Evolutionary conservation across 306 rosid genomes (phyloP).

Genomic region (Clitoria ternatea): DNA sequence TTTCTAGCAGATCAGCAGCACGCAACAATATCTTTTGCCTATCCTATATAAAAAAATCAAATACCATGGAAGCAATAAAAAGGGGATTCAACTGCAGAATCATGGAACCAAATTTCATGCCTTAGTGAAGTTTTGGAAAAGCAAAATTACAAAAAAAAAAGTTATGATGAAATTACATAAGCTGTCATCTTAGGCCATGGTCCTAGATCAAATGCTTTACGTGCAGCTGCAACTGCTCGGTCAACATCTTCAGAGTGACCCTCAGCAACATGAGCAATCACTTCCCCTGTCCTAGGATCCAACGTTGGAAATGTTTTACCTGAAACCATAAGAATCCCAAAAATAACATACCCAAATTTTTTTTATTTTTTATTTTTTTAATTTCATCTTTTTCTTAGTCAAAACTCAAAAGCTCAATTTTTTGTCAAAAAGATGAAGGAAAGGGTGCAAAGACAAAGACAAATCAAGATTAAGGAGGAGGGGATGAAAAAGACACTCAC

Average conservation of each 20-base stretch:
- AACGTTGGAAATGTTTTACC: slow-evolving; percentile 75
- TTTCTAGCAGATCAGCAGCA: slow-evolving; percentile 78
- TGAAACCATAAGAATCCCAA: slow-evolving; percentile 31
- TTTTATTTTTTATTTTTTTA: not conserved
- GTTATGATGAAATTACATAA: slow-evolving; percentile 48
- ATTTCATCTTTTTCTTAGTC: not conserved
- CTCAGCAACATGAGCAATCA: slow-evolving; percentile 83
- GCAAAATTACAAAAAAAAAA: not conserved
- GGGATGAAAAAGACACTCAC: slow-evolving; percentile 26
- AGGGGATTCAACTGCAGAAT: not conserved
- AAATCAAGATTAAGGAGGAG: not conserved
- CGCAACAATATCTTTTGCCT: slow-evolving; percentile 60
- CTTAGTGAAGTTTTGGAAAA: not conserved
- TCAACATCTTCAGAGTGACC: slow-evolving; percentile 76
- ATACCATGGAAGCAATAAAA: not conserved
- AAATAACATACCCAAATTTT: not conserved
- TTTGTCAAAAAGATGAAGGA: not conserved
- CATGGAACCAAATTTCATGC: not conserved
- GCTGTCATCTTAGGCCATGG: slow-evolving; percentile 96
- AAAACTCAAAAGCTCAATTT: not conserved
- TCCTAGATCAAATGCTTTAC: slow-evolving; percentile 84
- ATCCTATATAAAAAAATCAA: slow-evolving; percentile 53
- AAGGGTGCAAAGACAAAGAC: not conserved
- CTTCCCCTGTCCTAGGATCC: slow-evolving; percentile 86
- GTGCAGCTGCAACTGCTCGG: slow-evolving; percentile 84